Conservation (phyloP, 148 eudicot species). For the Spergularia bocconei region DNA sequence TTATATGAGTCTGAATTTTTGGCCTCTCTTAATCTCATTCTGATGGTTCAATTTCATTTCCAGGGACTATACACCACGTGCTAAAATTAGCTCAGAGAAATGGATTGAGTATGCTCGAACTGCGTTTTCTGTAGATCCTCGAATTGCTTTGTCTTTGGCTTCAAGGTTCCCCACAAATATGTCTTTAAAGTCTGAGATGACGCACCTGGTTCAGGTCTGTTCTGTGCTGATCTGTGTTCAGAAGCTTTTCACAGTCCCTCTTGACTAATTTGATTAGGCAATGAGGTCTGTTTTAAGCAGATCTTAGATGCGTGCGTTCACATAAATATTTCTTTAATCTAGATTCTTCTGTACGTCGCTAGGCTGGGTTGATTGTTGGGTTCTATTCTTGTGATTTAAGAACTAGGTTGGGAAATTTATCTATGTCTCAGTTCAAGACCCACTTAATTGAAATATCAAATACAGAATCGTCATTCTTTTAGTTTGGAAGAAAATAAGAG, state of each 20-base stretch:
- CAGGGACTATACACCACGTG: slow-evolving; percentile 74
- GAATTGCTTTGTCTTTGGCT: slow-evolving; percentile 73
- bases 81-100: slow-evolving; percentile 80
- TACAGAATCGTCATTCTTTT: neutral
- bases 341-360: neutral
- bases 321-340: neutral
- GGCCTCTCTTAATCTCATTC: slow-evolving; percentile 9
- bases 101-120: slow-evolving; percentile 91
- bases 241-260: too few relatives aligned
- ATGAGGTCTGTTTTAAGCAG: too few relatives aligned
- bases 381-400: neutral
- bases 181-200: slow-evolving; percentile 73
- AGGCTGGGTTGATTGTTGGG: too few relatives aligned
- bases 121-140: slow-evolving; percentile 94
- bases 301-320: neutral
- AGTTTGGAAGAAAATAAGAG: neutral
- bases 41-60: slow-evolving; percentile 16
- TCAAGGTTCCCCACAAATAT: slow-evolving; percentile 87
- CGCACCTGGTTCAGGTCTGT: slow-evolving; percentile 83
- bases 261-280: too few relatives aligned
- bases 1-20: neutral
- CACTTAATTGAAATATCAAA: neutral
- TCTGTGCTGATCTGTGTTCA: neutral
- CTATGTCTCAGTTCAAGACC: neutral
- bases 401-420: neutral